Evolutionary conservation across 2,329 filamentous ascomycete genomes (phyloP).

Genomic region (Hymenoscyphus repandus): DNA sequence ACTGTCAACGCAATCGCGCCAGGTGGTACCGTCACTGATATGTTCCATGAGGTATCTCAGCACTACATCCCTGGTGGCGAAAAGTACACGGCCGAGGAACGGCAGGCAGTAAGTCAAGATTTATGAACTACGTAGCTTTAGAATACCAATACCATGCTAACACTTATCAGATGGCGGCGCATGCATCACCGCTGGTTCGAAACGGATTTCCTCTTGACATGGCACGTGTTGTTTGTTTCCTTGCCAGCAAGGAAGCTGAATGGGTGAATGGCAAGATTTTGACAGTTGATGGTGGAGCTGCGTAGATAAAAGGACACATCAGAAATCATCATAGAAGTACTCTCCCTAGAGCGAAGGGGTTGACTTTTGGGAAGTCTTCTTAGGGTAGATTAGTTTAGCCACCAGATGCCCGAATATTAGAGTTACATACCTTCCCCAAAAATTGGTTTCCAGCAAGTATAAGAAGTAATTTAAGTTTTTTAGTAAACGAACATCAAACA

Average conservation of each 20-base stretch:
- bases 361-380: no score
- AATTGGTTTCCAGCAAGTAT: no score
- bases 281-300: no score
- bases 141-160: background rate
- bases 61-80: conserved; percentile 1
- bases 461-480: no score
- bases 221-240: conserved; percentile 37
- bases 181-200: background rate
- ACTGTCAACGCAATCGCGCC: conserved; percentile 64
- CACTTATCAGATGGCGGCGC: background rate
- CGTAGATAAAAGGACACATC: no score
- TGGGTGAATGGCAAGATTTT: conserved; percentile 11
- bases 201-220: conserved; percentile 34
- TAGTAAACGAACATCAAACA: no score
- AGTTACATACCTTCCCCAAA: no score
- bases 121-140: no score
- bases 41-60: conserved; percentile 51
- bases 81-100: background rate
- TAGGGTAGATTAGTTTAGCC: no score
- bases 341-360: no score
- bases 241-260: conserved; percentile 17
- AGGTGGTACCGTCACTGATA: conserved; percentile 59
- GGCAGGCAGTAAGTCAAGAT: background rate
- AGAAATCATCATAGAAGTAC: no score
- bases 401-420: no score